A percentile compares a stretch with the other conserved stretches of the same genome.
These are phyloP conservation scores for Willaertia magna DNA, from an alignment of 208 protist species.

Conservation along the genomic window DNA sequence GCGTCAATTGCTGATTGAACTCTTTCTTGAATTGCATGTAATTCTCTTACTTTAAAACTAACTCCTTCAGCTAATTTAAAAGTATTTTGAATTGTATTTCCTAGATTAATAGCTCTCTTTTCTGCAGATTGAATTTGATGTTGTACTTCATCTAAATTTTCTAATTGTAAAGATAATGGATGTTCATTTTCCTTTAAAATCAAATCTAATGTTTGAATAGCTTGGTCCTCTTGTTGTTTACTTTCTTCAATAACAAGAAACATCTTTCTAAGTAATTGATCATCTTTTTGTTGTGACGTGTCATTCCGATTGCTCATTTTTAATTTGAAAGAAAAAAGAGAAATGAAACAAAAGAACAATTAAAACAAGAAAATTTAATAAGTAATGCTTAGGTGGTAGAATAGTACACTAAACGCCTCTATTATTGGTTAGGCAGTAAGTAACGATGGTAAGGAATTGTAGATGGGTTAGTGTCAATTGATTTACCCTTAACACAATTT, in stretches of 20 bases:
- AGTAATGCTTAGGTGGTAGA: too few species aligned
- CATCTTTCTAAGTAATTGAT: not conserved
- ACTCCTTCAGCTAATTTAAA: constrained; percentile 1
- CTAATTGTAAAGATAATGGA: not conserved
- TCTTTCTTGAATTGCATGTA: not conserved
- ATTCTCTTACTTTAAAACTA: not conserved
- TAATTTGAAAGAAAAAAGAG: too few species aligned
- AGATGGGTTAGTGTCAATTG: too few species aligned
- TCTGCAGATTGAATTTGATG: not conserved
- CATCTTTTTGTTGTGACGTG: not conserved
- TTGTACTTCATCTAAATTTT: not conserved
- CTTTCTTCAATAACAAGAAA: not conserved
- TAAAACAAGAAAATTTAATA: too few species aligned
- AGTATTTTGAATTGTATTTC: not conserved
- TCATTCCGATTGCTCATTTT: too few species aligned
- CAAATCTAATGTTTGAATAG: not conserved
- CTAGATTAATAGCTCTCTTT: not conserved
- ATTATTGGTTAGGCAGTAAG: too few species aligned
- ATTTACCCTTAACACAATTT: too few species aligned
- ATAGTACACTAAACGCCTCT: too few species aligned
- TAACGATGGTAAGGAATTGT: too few species aligned
- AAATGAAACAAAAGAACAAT: too few species aligned
- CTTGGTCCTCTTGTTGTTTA: not conserved
- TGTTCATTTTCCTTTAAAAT: not conserved
- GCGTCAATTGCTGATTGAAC: not conserved